Percentiles rank a stretch among this genome's conserved stretches.
These are phyloP conservation scores for Xylaria scruposa DNA, from an alignment of 495 filamentous ascomycete genomes.

Conservation along the genomic window DNA sequence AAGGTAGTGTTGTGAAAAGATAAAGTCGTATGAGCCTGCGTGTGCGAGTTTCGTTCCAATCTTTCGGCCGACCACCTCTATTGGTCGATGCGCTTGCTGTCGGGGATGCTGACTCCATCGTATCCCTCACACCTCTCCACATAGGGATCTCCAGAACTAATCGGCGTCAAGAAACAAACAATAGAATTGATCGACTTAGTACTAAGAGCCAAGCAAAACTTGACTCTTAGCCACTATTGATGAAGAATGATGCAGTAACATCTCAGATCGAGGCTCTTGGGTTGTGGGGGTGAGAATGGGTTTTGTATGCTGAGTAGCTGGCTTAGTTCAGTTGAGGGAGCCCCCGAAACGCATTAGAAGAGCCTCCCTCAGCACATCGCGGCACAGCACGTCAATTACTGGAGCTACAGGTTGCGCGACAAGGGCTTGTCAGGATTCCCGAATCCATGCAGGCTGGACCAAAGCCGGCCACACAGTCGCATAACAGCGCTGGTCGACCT, in stretches of 20 bases:
- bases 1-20: conserved; percentile 51
- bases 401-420: conserved; percentile 2
- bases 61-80: conserved; percentile 51
- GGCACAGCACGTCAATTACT: conserved; percentile 10
- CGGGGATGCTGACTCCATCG: conserved; percentile 41
- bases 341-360: neutral
- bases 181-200: neutral
- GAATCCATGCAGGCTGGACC: conserved; percentile 10
- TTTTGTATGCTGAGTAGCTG: conserved; percentile 26
- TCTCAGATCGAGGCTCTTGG: neutral
- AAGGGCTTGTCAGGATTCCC: conserved; percentile 12
- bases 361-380: conserved; percentile 9
- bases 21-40: conserved; percentile 54
- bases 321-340: conserved; percentile 14
- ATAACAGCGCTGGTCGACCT: conserved; percentile 9
- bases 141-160: neutral
- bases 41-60: conserved; percentile 52
- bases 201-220: neutral
- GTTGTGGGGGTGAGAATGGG: conserved; percentile 11
- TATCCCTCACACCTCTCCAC: conserved; percentile 17
- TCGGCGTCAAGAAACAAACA: conserved; percentile 6
- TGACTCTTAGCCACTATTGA: neutral
- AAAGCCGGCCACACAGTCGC: conserved; percentile 16
- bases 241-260: conserved; percentile 6
- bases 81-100: conserved; percentile 40